Base-by-base conservation (phyloP, 2,329 filamentous ascomycete species). In the Daldinia sp. region DNA sequence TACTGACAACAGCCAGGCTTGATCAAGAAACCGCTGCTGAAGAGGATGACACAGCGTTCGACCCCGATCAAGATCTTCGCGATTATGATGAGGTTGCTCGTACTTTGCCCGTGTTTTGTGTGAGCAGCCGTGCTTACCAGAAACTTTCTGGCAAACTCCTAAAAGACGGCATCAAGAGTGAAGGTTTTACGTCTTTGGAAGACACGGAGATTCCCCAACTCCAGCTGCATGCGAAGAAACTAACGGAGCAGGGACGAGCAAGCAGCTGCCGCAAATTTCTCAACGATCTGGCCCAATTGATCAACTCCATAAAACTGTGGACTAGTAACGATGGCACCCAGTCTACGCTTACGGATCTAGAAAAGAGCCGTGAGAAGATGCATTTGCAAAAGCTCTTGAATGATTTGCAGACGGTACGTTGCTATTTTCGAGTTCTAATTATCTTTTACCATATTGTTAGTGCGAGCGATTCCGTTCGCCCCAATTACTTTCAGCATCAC, bases 71-170 rank as follows among this genome's bases (percentile, higher is more conserved):
- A n/a, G 82, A 87, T 5, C 43, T 78, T 2, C 80, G 85, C 8
- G 82, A 90, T 68, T 90, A 90, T 53, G 80, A 85, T 0, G 74
- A 85, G 41, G 80, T 89, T 6, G 86, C 84, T 0, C 73, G 73
- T 7, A 79, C 77, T 0, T 77, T 91, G 0, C 83, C 86, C 0
- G 87, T 90, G 1, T 91, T 89, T 69, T 90, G 87, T 63, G 84
- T 90, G 13, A 87, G 85, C 59, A 85, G 83, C 47, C 78, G 83
- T 43, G 87, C 83, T 0, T 90, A 88, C 55, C 87, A 90, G 67
- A 86, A 87, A 68, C 74, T 90, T n/a, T 77, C 79, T 35, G 85
- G 83, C 1, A 79, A 84, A 3, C 70, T 89, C 7, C 72, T 77
- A 53, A 82, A 83, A 41, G 87, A 90, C 54, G 75, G 77, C 1